Conservation (phyloP, 2,329 filamentous ascomycete species). For the Hypomyces rosellus region DNA sequence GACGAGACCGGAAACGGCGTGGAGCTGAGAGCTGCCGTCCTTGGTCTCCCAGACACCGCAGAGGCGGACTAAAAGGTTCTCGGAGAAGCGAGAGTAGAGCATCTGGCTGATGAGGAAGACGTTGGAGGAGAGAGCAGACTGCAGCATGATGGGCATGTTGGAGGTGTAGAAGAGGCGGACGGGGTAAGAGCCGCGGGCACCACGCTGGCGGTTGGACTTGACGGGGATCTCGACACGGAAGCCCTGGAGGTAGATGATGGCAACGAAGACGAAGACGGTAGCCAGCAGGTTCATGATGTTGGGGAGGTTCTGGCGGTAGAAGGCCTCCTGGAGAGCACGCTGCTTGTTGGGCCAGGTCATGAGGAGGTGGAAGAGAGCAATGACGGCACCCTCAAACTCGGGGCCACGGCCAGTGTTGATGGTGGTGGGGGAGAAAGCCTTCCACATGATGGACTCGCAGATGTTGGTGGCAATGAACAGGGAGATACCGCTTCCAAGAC, state of each 20-base stretch:
- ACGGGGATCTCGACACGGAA: conserved; percentile 99
- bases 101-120: conserved; percentile 99
- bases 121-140: conserved; percentile 97
- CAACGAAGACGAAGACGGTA: conserved; percentile 87
- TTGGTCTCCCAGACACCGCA: conserved; percentile 98
- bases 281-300: conserved; percentile 99
- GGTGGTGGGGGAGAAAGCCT: conserved; percentile 97
- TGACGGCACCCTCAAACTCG: conserved; percentile 97
- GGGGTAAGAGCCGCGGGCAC: conserved; percentile 95
- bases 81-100: conserved; percentile 97
- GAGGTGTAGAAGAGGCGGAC: conserved; percentile 99
- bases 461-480: conserved; percentile 99
- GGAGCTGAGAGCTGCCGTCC: conserved; percentile 92
- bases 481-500: conserved; percentile 95
- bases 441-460: conserved; percentile 99
- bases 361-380: conserved; percentile 94
- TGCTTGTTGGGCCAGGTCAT: conserved; percentile 99
- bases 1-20: conserved; percentile 84
- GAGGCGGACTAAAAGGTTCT: conserved; percentile 96
- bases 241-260: conserved; percentile 97
- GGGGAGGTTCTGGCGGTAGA: conserved; percentile 98
- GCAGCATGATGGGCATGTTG: conserved; percentile 99
- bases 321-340: conserved; percentile 94
- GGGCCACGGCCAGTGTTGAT: conserved; percentile 99
- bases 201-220: conserved; percentile 98